Conservation (phyloP, 2,329 filamentous ascomycete species). For the Exserohilum turcica region DNA sequence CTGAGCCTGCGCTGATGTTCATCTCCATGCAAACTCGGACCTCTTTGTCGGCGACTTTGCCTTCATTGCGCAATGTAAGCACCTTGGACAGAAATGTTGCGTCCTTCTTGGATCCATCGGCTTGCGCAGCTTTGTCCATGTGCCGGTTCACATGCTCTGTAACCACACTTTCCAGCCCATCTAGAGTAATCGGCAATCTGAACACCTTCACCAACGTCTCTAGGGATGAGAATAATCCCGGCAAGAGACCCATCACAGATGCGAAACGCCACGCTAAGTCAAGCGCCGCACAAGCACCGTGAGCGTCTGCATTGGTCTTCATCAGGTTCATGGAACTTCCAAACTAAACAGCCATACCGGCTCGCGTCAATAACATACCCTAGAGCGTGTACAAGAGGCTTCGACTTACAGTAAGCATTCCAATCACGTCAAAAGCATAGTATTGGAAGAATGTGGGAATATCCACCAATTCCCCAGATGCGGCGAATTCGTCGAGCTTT, state of each 20-base stretch:
- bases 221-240: neutral
- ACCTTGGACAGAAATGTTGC: neutral
- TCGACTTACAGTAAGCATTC: neutral
- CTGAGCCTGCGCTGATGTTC: constrained; percentile 29
- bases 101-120: neutral
- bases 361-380: neutral
- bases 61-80: neutral
- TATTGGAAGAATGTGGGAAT: neutral
- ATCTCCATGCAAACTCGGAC: neutral
- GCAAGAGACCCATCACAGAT: neutral
- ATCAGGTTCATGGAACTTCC: neutral
- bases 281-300: neutral
- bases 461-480: neutral
- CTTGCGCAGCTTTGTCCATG: neutral
- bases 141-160: neutral
- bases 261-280: neutral
- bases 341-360: neutral
- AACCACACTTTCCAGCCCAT: neutral
- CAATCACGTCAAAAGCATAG: neutral
- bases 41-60: neutral
- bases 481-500: neutral
- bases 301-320: neutral
- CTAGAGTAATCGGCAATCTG: neutral
- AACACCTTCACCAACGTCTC: neutral
- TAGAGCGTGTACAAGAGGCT: neutral